Percentiles rank a stretch among this genome's conserved stretches.
Conservation (phyloP, 1,284 basidiomycete genomes). For the Apiotrichum veenhuisii region DNA sequence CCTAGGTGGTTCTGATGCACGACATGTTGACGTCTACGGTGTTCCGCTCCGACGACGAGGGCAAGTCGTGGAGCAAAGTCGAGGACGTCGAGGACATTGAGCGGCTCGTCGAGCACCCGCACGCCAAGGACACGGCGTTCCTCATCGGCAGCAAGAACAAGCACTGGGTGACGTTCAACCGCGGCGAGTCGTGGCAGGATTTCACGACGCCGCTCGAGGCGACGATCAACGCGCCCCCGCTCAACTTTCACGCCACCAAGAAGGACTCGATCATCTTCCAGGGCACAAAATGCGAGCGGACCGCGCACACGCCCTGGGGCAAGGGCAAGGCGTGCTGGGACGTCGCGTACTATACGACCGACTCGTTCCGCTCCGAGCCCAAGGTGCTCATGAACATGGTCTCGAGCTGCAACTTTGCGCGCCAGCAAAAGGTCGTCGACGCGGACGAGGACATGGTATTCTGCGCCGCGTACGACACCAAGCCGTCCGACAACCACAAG, state of each 20-base stretch:
- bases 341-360: conserved; percentile 82
- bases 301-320: conserved; percentile 57
- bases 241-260: conserved; percentile 81
- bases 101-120: conserved; percentile 83
- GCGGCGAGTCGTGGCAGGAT: conserved; percentile 75
- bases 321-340: conserved; percentile 64
- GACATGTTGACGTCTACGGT: conserved; percentile 67
- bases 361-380: conserved; percentile 65
- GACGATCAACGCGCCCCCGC: conserved; percentile 60
- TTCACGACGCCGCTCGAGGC: conserved; percentile 67
- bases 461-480: conserved; percentile 66
- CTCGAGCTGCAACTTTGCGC: conserved; percentile 76
- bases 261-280: conserved; percentile 78
- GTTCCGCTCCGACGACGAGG: conserved; percentile 83
- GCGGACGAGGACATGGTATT: conserved; percentile 71
- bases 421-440: conserved; percentile 73
- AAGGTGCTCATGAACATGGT: conserved; percentile 64
- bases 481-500: conserved; percentile 54
- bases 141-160: conserved; percentile 65
- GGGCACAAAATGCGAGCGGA: conserved; percentile 63
- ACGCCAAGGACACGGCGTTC: conserved; percentile 78
- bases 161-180: conserved; percentile 81
- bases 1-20: conserved; percentile 74
- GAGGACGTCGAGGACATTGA: conserved; percentile 61
- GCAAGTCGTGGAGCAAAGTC: conserved; percentile 70